Base-by-base conservation (phyloP, 345 rosid species). In the Linum trigynum region DNA sequence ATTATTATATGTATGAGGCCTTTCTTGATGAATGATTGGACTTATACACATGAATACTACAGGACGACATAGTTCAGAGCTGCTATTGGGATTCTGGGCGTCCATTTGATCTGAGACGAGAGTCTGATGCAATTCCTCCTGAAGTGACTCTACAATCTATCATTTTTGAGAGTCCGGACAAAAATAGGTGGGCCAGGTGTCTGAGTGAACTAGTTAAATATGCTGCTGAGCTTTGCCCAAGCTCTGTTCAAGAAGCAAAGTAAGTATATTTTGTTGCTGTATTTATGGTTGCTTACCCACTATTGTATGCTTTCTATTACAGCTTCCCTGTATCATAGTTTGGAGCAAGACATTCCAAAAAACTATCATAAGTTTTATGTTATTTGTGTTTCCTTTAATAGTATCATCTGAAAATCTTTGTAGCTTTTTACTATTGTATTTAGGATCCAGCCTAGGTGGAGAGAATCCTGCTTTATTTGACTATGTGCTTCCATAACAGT, bases 1-100 rank as follows among this genome's bases (percentile, higher is more conserved):
- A 68, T 59, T 67, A 15, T 64, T 36, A 15, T 39, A 60, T 40
- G 62, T 1, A 7, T 60, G 32, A 35, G 43, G 40, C 59, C 10
- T 41, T 59, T 51, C 15, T 36, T 38, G 7, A 59, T 5, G 5
- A 43, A 38, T 7, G 39, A 41, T 16, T 32, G 39, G 59, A 50
- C 57, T 59, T 48, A 15, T 12, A 38, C 14, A 17, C 55, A 39
- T 56, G 10, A 39, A 69, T 71, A 67, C 69, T 57, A 58, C 82
- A 94, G 99, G 97, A 94, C 77, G 99, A 94, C 79, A 90, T 94
- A 78, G 92, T 94, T 74, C 99, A 94, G 75, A 86, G 87, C 77
- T 90, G 99, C 79, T 90, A 88, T 64, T 88, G 90, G 96, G 97
- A 94, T 78, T 83, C 90, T 72, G 91, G 95, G 65, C 88, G 91